Conservation (phyloP, 768 basidiomycete species). For the Kwoniella newhampshirensis region DNA sequence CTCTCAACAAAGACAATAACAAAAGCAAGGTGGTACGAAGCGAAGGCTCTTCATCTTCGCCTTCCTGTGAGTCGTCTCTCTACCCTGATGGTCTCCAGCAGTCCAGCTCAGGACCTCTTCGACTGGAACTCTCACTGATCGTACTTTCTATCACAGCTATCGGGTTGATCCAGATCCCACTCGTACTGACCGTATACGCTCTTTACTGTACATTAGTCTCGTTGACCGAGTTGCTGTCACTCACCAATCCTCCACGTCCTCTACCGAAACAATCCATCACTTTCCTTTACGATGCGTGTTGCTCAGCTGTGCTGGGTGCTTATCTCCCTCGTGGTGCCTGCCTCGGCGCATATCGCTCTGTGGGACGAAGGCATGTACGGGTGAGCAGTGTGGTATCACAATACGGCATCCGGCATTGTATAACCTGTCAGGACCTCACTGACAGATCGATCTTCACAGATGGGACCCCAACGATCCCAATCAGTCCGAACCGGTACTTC, state of each 20-base stretch:
- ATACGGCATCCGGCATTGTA: not conserved
- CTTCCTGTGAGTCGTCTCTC: too few species aligned
- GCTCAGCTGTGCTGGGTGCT: slow-evolving; percentile 17
- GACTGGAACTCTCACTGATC: too few species aligned
- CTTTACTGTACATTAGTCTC: too few species aligned
- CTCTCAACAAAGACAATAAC: too few species aligned
- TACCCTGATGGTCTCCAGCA: too few species aligned
- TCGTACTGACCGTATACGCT: too few species aligned
- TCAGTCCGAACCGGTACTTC: slow-evolving; percentile 42
- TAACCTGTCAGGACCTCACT: not conserved
- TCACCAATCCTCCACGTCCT: too few species aligned
- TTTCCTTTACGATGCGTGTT: slow-evolving; percentile 3
- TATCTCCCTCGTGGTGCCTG: slow-evolving; percentile 9
- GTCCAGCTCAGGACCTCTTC: too few species aligned
- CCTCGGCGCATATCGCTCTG: slow-evolving; percentile 32
- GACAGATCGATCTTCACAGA: slow-evolving; percentile 19
- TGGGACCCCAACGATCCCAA: slow-evolving; percentile 44
- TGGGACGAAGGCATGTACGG: slow-evolving; percentile 45
- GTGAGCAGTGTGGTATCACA: slow-evolving; percentile 17
- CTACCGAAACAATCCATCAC: not conserved
- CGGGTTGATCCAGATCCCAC: slow-evolving; percentile 12
- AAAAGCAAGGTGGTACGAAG: too few species aligned
- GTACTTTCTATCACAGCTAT: too few species aligned
- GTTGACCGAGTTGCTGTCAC: too few species aligned
- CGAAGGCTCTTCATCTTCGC: too few species aligned